Evolutionary conservation across 352 stramenopile species (phyloP).

Genomic region (Pythium volutum): DNA sequence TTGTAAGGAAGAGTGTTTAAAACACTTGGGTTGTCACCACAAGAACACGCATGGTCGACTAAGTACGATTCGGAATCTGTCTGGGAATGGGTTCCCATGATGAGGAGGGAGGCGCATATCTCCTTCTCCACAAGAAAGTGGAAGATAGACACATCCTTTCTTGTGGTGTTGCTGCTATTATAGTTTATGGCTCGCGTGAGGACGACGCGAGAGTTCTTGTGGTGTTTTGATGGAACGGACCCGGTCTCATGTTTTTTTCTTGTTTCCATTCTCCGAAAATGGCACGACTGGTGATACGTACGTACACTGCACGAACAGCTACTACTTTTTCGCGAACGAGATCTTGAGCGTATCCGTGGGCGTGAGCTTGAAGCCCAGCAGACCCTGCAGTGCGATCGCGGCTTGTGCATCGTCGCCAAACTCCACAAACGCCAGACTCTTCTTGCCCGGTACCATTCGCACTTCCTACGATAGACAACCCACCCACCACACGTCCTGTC

Average conservation of each 20-base stretch:
- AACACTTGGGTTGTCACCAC: slow-evolving; percentile 13
- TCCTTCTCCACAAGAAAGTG: not conserved
- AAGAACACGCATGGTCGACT: slow-evolving; percentile 14
- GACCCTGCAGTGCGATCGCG: slow-evolving; percentile 73
- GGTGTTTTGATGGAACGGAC: not conserved
- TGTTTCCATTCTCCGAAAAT: not conserved
- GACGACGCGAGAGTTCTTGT: slow-evolving; percentile 7
- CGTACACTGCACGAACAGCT: not conserved
- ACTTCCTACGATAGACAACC: slow-evolving; percentile 70
- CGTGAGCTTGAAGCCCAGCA: slow-evolving; percentile 84
- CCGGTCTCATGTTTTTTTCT: not conserved
- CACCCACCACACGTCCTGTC: no score
- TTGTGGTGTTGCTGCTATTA: slow-evolving; percentile 12
- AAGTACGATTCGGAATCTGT: slow-evolving; percentile 20
- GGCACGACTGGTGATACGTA: not conserved
- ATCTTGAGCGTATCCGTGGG: slow-evolving; percentile 78
- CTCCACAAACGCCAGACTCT: slow-evolving; percentile 95
- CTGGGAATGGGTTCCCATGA: not conserved
- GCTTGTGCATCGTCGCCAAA: slow-evolving; percentile 90
- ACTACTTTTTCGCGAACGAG: slow-evolving; percentile 85
- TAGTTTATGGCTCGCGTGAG: slow-evolving; percentile 15
- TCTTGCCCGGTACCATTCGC: slow-evolving; percentile 92
- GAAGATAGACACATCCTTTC: no score
- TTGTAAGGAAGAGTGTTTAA: slow-evolving; percentile 1
- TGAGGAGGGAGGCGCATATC: not conserved